Conservation (phyloP, 768 basidiomycete species). For the Kwoniella heveanensis region DNA sequence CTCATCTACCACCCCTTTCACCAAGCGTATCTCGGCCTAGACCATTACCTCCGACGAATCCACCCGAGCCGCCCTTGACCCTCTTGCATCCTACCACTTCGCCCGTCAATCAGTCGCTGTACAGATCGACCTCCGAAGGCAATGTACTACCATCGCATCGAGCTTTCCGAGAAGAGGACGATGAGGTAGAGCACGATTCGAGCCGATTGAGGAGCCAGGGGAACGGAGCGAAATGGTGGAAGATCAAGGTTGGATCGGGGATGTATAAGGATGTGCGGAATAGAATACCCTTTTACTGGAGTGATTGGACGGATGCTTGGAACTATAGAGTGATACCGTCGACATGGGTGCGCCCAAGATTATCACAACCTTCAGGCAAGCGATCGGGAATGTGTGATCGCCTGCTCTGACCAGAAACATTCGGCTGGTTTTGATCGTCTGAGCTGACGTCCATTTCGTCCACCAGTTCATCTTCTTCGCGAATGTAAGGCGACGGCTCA, state of each 20-base stretch:
- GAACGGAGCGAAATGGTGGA: slow-evolving; percentile 15
- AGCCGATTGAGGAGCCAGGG: neutral
- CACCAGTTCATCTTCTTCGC: slow-evolving; percentile 48
- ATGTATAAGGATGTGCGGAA: slow-evolving; percentile 71
- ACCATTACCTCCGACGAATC: slow-evolving; percentile 26
- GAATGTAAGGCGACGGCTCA: slow-evolving; percentile 21
- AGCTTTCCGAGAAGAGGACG: neutral
- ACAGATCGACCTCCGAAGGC: neutral
- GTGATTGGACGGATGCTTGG: slow-evolving; percentile 90
- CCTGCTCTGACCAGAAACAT: too few relatives aligned
- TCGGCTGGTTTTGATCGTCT: too few relatives aligned
- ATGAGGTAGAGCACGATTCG: neutral
- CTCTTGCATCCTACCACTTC: slow-evolving; percentile 32
- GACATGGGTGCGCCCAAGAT: slow-evolving; percentile 76
- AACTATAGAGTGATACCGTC: slow-evolving; percentile 88
- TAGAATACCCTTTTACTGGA: slow-evolving; percentile 75
- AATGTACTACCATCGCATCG: neutral
- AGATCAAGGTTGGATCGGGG: slow-evolving; percentile 57
- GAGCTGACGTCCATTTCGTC: neutral
- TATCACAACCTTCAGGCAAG: too few relatives aligned
- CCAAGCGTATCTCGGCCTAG: slow-evolving; percentile 18
- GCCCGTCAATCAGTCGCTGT: neutral
- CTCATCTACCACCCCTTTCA: slow-evolving; percentile 12
- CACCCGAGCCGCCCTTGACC: slow-evolving; percentile 39
- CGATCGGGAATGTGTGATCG: too few relatives aligned